Conservation (phyloP, 1,284 basidiomycete genomes). For the Cryptococcus maquisensis region DNA sequence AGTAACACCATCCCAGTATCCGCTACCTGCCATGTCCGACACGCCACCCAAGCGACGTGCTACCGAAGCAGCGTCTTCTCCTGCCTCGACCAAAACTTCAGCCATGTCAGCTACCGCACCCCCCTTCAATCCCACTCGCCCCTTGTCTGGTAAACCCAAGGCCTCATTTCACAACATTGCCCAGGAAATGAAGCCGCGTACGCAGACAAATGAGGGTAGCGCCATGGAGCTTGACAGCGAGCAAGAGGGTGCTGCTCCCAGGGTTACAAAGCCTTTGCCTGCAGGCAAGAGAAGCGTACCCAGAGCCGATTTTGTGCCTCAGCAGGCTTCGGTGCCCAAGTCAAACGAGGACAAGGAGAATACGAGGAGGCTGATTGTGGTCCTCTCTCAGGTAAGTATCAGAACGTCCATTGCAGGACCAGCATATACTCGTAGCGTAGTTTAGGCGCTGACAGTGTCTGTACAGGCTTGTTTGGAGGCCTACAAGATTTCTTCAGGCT, state of each 20-base stretch:
- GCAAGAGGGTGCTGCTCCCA: conserved; percentile 15
- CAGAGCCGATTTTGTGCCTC: conserved; percentile 42
- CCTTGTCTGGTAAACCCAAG: conserved; percentile 2
- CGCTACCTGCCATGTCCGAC: conserved; percentile 11
- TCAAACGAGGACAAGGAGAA: conserved; percentile 56
- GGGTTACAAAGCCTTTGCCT: conserved; percentile 38
- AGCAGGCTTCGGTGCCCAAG: conserved; percentile 65
- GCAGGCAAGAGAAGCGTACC: conserved; percentile 18
- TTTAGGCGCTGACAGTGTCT: conserved; percentile 48
- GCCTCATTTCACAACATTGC: conserved; percentile 20
- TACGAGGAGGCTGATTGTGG: conserved; percentile 75
- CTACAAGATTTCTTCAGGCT: conserved; percentile 70
- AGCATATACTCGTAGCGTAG: too few species aligned
- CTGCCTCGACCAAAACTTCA: conserved; percentile 26
- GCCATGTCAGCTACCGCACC: conserved; percentile 44
- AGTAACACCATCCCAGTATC: background rate
- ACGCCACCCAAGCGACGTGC: conserved; percentile 32
- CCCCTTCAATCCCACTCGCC: conserved; percentile 32
- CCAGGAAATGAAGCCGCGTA: conserved; percentile 1
- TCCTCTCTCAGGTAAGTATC: conserved; percentile 56
- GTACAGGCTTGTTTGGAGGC: conserved; percentile 81
- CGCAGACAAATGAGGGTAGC: background rate
- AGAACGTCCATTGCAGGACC: background rate
- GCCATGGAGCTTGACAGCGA: conserved; percentile 8
- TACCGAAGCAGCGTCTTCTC: conserved; percentile 15